Evolutionary conservation across 345 rosid species (phyloP).

Genomic region (Mercurialis annua): DNA sequence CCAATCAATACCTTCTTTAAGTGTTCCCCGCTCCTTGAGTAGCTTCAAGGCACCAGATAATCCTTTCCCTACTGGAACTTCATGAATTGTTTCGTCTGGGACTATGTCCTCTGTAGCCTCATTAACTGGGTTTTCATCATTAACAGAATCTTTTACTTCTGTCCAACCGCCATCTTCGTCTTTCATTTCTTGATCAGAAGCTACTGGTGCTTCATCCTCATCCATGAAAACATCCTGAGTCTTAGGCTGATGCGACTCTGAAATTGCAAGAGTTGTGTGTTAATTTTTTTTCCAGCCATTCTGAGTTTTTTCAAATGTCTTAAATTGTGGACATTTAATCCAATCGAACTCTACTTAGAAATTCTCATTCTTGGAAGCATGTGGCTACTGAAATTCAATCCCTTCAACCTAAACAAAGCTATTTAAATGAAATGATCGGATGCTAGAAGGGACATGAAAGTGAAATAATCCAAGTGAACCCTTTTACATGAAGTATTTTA

Average conservation of each 20-base stretch:
- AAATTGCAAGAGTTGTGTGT: constrained; percentile 23
- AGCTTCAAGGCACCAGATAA: constrained; percentile 79
- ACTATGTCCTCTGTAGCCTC: constrained; percentile 56
- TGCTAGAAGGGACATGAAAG: not conserved
- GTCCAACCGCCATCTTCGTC: constrained; percentile 60
- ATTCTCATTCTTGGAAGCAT: too few relatives aligned
- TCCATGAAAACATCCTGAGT: constrained; percentile 88
- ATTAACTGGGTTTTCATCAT: constrained; percentile 43
- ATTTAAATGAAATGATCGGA: not conserved
- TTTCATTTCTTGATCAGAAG: constrained; percentile 49
- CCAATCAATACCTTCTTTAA: constrained; percentile 87
- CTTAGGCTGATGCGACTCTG: constrained; percentile 63
- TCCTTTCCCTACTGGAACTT: constrained; percentile 84
- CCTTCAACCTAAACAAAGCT: too few relatives aligned
- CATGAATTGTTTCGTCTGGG: constrained; percentile 84
- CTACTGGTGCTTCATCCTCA: constrained; percentile 68
- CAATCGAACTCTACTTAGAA: too few relatives aligned
- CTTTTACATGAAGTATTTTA: too few relatives aligned
- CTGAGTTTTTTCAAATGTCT: too few relatives aligned
- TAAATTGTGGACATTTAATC: too few relatives aligned
- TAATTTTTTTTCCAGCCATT: not conserved
- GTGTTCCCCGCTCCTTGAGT: constrained; percentile 86
- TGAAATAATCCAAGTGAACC: not conserved
- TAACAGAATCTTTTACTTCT: constrained; percentile 48
- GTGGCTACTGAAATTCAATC: too few relatives aligned